phyloP scores from a whole-genome alignment of 1,284 basidiomycete species.

The Omphalotus olearius region DNA sequence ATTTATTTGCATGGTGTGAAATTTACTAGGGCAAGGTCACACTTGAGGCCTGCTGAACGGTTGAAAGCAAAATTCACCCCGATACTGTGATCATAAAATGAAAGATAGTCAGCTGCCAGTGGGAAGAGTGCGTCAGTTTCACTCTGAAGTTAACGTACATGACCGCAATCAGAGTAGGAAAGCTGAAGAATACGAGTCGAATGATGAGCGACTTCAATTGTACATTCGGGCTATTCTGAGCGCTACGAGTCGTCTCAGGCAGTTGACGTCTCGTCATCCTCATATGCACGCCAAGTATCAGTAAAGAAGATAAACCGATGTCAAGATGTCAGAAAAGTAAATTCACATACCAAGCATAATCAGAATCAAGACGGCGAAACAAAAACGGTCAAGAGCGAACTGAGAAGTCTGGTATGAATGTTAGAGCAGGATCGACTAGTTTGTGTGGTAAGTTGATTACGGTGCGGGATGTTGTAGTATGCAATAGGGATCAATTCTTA shows the following conservation, averaged over 20 bases:
- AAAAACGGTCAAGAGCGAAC: neutral
- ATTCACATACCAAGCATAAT: neutral
- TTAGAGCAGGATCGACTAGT: neutral
- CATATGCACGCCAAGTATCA: neutral
- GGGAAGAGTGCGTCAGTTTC: neutral
- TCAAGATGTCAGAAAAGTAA: neutral
- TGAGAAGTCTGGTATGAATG: neutral
- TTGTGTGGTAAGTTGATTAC: neutral
- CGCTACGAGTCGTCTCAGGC: neutral
- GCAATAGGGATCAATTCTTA: neutral
- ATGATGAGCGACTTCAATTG: conserved; percentile 1
- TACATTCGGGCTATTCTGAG: neutral
- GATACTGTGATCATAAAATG: neutral
- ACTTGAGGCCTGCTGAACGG: neutral
- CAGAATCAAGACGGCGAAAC: neutral
- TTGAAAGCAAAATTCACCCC: neutral
- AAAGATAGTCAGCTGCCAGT: neutral
- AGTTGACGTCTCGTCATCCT: neutral
- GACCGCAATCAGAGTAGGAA: neutral
- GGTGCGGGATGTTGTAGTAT: neutral
- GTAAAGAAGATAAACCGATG: neutral
- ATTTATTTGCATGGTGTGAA: too few relatives aligned
- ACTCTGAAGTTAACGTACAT: neutral
- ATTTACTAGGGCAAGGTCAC: neutral
- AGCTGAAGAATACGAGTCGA: neutral